Evolutionary conservation across 2,329 filamentous ascomycete genomes (phyloP).

Genomic region (Phialophora tarda): DNA sequence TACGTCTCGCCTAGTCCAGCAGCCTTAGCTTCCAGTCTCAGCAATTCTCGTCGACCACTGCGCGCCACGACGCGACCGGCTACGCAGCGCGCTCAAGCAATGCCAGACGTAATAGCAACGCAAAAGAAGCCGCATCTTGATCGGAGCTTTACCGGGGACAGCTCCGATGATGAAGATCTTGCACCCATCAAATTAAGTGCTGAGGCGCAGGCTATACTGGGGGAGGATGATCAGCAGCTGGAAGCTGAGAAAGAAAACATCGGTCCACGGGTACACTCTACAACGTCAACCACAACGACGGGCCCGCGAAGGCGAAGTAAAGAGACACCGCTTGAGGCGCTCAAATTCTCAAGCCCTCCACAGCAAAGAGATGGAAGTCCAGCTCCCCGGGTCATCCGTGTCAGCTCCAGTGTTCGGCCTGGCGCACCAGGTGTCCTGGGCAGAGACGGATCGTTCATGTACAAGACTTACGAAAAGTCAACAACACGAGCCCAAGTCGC

Average conservation of each 20-base stretch:
- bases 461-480: conserved; percentile 44
- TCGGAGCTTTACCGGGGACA: conserved; percentile 66
- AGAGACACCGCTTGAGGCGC: conserved; percentile 37
- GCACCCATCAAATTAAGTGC: conserved; percentile 93
- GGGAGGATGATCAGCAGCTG: conserved; percentile 61
- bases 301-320: conserved; percentile 27
- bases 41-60: conserved; percentile 45
- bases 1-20: conserved; percentile 48
- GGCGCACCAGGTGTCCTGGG: conserved; percentile 41
- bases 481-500: conserved; percentile 14
- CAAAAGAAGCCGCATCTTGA: conserved; percentile 3
- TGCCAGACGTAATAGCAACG: conserved; percentile 6
- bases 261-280: conserved; percentile 22
- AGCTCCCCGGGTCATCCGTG: conserved; percentile 49
- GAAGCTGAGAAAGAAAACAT: conserved; percentile 43
- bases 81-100: conserved; percentile 19
- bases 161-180: conserved; percentile 91
- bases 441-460: conserved; percentile 49
- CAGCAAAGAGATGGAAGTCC: conserved; percentile 50
- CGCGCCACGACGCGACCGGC: conserved; percentile 42
- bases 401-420: conserved; percentile 44
- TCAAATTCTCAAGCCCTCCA: conserved; percentile 47
- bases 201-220: conserved; percentile 82
- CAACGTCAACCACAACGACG: conserved; percentile 3
- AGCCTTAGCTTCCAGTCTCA: conserved; percentile 46